Base-by-base conservation (phyloP, 2,329 filamentous ascomycete species). In the Ophiostoma sp. region DNA sequence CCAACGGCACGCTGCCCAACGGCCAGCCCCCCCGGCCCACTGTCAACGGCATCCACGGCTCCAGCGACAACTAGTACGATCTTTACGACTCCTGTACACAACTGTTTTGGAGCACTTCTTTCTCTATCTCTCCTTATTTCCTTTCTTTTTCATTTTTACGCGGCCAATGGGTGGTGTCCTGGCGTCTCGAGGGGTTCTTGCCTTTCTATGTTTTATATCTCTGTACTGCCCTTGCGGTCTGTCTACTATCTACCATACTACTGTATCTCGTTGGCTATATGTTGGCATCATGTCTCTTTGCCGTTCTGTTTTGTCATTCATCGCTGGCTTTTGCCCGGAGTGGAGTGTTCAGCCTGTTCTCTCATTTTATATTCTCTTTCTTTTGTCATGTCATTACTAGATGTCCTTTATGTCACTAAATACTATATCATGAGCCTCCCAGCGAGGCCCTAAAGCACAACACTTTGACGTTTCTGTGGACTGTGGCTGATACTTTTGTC, bases 31-130 rank as follows among this genome's bases (percentile, higher is more conserved):
- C 71, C 1, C 62, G 60, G 20, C 70, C 62, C 1, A 11, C 41
- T 31, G 67, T 76, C 5, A 78, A 78, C 68, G 77, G 77, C 69
- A 71, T 73, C 60, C 74, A 76, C 33, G 72, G 73, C 36, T 64
- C 71, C 13, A 74, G 70, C 31, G 71, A 69, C 66, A 68, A 48
- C 23, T 68, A 39, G 57, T 65, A 31, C 13, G 36, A 27, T 13
- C 7, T n/a, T 27, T 10, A 33, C 57, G 57, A 17, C 57, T 35
- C 57, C 23, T 62, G 52, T 62, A 62, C 27, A 62, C 57, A 31
- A 31, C 27, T 31, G 27, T 33, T 13, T 62, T 62, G 57, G 57
- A 62, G 33, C 44, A 48, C 44, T 48, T 27, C 15, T 62, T 27
- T 57, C 39, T 41, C 23, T 7, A 33, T 64, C 15, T 35, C 60